phyloP scores from a whole-genome alignment of 2,329 filamentous ascomycete species.

The Epichloe gansuensis region DNA sequence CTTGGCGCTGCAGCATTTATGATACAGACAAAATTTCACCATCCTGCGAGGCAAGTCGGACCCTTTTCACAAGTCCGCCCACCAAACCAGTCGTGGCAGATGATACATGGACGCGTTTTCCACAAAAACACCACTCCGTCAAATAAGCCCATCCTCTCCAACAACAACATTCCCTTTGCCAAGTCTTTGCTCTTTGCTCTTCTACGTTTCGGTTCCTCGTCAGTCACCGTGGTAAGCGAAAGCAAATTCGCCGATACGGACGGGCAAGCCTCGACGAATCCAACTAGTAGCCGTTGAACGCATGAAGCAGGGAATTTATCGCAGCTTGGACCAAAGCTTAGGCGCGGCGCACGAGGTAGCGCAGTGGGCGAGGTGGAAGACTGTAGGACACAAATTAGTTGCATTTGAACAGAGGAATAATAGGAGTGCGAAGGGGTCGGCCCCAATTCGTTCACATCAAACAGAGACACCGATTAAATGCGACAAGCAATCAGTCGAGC shows the following conservation, averaged over 20 bases:
- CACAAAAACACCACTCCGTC: not conserved
- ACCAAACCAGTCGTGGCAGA: constrained; percentile 9
- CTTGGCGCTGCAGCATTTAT: constrained; percentile 6
- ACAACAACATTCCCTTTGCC: not conserved
- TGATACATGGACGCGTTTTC: constrained; percentile 4
- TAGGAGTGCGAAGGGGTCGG: not conserved
- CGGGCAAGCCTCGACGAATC: not conserved
- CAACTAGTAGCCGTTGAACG: not conserved
- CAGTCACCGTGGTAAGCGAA: too few relatives aligned
- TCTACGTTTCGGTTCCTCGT: not conserved
- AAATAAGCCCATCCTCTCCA: not conserved
- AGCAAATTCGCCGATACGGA: not conserved
- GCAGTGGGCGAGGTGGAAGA: constrained; percentile 98
- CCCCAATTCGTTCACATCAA: constrained; percentile 4
- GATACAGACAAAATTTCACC: constrained; percentile 7
- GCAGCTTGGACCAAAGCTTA: constrained; percentile 87
- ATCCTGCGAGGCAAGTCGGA: not conserved
- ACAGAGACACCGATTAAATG: not conserved
- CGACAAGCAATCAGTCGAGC: not conserved
- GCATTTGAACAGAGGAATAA: not conserved
- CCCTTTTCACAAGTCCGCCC: not conserved
- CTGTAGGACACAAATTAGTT: constrained; percentile 30
- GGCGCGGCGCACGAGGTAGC: constrained; percentile 85
- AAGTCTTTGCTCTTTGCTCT: constrained; percentile 7
- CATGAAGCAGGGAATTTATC: constrained; percentile 44